Percentiles rank a stretch among this genome's conserved stretches.
Evolutionary conservation across 2,329 filamentous ascomycete genomes (phyloP).

Genomic region (Paracoccidioides brasiliensis): DNA sequence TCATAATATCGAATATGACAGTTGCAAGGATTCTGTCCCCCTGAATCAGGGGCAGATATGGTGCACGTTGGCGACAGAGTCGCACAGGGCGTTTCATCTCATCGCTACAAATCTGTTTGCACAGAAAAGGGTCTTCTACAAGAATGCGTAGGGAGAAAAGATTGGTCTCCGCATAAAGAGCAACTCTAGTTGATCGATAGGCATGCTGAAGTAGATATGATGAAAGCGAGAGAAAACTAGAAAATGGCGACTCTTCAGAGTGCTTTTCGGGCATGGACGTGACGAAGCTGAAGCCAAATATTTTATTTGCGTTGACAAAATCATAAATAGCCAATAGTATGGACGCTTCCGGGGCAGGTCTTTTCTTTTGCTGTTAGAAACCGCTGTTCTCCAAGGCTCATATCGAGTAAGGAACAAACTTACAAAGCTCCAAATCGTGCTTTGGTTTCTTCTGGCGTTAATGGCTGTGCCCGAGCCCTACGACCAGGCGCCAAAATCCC

Average conservation of each 20-base stretch:
- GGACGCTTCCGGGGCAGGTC: constrained; percentile 66
- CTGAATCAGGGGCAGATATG: constrained; percentile 63
- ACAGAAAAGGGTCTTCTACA: constrained; percentile 69
- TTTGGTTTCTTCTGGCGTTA: constrained; percentile 69
- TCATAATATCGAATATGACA: constrained; percentile 69
- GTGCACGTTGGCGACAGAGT: constrained; percentile 77
- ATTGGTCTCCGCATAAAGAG: constrained; percentile 72
- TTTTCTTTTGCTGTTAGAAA: constrained; percentile 24
- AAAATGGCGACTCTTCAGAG: constrained; percentile 59
- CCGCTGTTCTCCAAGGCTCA: not conserved
- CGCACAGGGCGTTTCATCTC: constrained; percentile 63
- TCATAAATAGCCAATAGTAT: constrained; percentile 80
- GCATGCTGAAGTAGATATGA: constrained; percentile 93
- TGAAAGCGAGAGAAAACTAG: constrained; percentile 70
- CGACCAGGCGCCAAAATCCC: constrained; percentile 59
- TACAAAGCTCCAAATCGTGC: constrained; percentile 67
- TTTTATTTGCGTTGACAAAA: constrained; percentile 85
- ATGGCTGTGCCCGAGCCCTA: constrained; percentile 45
- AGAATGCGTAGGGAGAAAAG: constrained; percentile 76
- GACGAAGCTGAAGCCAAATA: constrained; percentile 80
- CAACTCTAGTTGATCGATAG: constrained; percentile 63
- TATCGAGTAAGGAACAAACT: constrained; percentile 23
- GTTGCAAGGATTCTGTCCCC: constrained; percentile 62
- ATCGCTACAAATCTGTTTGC: constrained; percentile 72
- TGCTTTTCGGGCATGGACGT: constrained; percentile 48